Evolutionary conservation across 2,329 filamentous ascomycete genomes (phyloP), one percentile per base, ranked within the genome.

Genomic region (Lithohypha guttulata): DNA sequence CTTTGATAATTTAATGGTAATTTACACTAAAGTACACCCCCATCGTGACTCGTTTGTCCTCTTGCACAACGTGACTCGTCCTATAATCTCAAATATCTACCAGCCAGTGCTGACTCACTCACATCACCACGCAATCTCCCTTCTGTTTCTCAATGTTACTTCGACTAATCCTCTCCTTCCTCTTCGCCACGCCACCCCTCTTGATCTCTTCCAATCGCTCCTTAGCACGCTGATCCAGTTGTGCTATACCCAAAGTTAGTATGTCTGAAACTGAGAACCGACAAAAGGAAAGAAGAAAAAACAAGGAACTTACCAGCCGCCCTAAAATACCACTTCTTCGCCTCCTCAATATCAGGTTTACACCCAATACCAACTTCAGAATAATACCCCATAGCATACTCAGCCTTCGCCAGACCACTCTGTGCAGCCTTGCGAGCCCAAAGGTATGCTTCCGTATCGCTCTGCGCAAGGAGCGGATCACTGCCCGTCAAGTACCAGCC

Each of bases 381-480:
- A 56, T 93, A 95, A 62, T 96, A 95, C 0, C 91, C 91, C 82
- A 98, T 94, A 0, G 89, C 91, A 62, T 95, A 96, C 64, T 96
- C 84, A 0, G 91, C 91, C 67, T 96, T 98, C 6, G 85, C 79
- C 25, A 95, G 63, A 2, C 89, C 86, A 3, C 85, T 82, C 47
- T 79, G 76, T 0, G 91, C 91, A 2, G 91, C 89, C 62, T 95
- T 96, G 15, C 89, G 72, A 8, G 91, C 89, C 91, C 91, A 98
- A 2, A 98, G 73, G 58, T 95, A 98, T 1, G 91, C 91, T 59
- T 98, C 91, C 0, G 84, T 93, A 53, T 98, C 91, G 56, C 80
- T 93, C 59, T 95, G 89, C 53, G 83, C 77, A 38, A 98, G 64
- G 6, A 96, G 84, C 1, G 84, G 84, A 39, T 93, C 84, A 23